phyloP scores from a whole-genome alignment of 2,329 filamentous ascomycete species.

The Penicillium sp. region DNA sequence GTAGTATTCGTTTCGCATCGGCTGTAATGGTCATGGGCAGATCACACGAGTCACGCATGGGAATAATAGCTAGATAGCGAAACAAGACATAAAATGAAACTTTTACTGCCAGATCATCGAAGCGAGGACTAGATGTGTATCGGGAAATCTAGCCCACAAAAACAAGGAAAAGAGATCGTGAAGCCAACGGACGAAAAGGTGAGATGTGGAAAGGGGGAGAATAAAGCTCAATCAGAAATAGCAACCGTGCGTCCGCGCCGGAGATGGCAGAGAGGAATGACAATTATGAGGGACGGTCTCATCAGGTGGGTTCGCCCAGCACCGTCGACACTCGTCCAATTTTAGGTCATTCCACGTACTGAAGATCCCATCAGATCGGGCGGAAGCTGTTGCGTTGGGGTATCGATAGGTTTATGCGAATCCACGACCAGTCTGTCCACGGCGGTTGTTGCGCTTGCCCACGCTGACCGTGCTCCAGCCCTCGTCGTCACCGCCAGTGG shows the following conservation, averaged over 20 bases:
- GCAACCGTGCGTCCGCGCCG: conserved; percentile 4
- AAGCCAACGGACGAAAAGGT: conserved; percentile 25
- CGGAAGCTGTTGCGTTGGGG: conserved; percentile 25
- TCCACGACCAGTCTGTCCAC: conserved; percentile 40
- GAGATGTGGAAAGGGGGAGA: conserved; percentile 8
- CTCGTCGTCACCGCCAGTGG: conserved; percentile 43
- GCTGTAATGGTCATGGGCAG: conserved; percentile 38
- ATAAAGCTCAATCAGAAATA: conserved; percentile 15
- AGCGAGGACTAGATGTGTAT: conserved; percentile 36
- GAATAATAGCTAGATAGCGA: conserved; percentile 35
- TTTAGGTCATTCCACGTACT: conserved; percentile 10
- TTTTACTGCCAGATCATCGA: conserved; percentile 41
- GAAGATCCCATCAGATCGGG: conserved; percentile 11
- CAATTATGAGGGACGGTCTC: conserved; percentile 8
- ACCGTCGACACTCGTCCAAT: conserved; percentile 5
- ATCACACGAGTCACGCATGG: conserved; percentile 36
- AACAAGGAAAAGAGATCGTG: conserved; percentile 30
- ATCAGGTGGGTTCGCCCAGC: background rate
- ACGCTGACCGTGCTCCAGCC: conserved; percentile 52
- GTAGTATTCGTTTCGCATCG: conserved; percentile 35
- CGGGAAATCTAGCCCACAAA: conserved; percentile 31
- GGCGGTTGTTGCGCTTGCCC: conserved; percentile 47
- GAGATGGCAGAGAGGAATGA: background rate
- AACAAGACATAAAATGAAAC: conserved; percentile 30
- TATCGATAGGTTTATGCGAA: conserved; percentile 44